phyloP scores from a whole-genome alignment of 2,329 filamentous ascomycete genomes.

The Achaetomium macrosporum region DNA sequence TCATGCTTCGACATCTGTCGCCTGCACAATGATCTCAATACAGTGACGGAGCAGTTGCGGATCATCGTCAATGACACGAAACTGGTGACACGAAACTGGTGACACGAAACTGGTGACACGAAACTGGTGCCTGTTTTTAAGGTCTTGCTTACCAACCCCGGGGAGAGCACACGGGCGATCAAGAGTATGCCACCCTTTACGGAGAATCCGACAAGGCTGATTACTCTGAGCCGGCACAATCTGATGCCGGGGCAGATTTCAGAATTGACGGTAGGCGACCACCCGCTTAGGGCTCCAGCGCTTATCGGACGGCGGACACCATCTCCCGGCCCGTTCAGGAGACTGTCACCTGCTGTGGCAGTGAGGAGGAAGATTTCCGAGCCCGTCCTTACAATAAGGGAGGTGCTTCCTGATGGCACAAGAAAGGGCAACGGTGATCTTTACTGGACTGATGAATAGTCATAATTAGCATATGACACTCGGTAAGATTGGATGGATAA shows the following conservation, averaged over 20 bases:
- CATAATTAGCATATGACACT: too few relatives aligned
- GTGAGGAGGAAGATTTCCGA: too few relatives aligned
- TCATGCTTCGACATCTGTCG: background rate
- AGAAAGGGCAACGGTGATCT: too few relatives aligned
- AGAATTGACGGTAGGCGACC: background rate
- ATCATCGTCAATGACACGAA: background rate
- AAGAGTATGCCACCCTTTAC: background rate
- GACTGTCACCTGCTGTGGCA: too few relatives aligned
- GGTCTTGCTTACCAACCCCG: background rate
- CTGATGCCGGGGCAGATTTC: background rate
- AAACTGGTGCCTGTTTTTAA: background rate
- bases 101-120: too few relatives aligned
- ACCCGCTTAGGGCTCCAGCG: background rate
- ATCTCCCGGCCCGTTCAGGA: background rate
- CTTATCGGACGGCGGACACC: background rate
- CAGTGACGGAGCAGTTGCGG: background rate
- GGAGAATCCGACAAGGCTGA: background rate
- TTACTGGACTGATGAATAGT: too few relatives aligned
- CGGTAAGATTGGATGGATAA: too few relatives aligned
- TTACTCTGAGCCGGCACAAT: background rate
- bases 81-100: too few relatives aligned
- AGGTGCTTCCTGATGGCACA: too few relatives aligned
- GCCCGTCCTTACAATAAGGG: too few relatives aligned
- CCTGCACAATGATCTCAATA: background rate
- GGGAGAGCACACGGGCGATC: background rate